Evolutionary conservation across 495 filamentous ascomycete species (phyloP).

Genomic region (Tuber melanosporum): DNA sequence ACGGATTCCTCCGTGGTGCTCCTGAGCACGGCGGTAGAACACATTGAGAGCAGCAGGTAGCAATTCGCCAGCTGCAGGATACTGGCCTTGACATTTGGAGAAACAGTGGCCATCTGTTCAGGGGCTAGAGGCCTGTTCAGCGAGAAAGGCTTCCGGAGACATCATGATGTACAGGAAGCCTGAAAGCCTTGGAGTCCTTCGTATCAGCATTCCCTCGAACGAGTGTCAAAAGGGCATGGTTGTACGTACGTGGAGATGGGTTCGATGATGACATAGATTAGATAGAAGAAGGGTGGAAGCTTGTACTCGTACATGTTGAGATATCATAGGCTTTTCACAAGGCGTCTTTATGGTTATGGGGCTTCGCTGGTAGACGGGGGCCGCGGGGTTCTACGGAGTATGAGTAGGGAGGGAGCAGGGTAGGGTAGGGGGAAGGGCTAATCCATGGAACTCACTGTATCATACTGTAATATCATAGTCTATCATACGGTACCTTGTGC

Average conservation of each 20-base stretch:
- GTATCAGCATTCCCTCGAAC: background rate
- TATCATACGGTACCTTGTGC: too few relatives aligned
- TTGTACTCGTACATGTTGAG: slow-evolving; percentile 25
- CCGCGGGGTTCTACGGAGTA: background rate
- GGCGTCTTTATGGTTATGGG: background rate
- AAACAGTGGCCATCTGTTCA: slow-evolving; percentile 9
- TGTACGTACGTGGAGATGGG: slow-evolving; percentile 29
- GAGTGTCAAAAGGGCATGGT: background rate
- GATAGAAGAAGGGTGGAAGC: slow-evolving; percentile 20
- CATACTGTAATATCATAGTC: too few relatives aligned
- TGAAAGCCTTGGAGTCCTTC: slow-evolving; percentile 3
- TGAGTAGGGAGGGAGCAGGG: too few relatives aligned
- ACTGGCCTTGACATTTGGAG: slow-evolving; percentile 16
- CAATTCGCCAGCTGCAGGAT: slow-evolving; percentile 29
- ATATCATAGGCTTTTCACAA: background rate
- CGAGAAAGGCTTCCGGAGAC: slow-evolving; percentile 19
- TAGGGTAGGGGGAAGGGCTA: background rate
- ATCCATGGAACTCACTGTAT: background rate
- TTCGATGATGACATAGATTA: slow-evolving; percentile 22
- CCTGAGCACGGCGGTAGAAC: slow-evolving; percentile 21
- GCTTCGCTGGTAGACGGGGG: background rate
- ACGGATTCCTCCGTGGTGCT: slow-evolving; percentile 22
- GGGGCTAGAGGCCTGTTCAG: slow-evolving; percentile 17
- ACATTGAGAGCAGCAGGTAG: slow-evolving; percentile 27
- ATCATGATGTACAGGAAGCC: slow-evolving; percentile 28